Evolutionary conservation across 1,139 yeast species (phyloP).

Genomic region (Candida dubliniensis): DNA sequence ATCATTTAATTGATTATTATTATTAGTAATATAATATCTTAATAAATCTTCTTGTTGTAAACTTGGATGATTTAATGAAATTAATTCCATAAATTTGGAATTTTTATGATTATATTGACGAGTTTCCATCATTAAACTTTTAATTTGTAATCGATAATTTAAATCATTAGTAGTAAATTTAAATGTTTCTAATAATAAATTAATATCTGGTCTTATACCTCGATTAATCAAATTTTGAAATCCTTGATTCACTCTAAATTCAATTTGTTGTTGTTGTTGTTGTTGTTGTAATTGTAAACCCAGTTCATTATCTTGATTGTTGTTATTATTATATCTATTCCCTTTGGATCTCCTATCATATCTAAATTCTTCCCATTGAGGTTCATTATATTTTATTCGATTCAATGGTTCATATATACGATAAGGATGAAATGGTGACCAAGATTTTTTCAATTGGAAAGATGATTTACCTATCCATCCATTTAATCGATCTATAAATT

Average conservation of each 20-base stretch:
- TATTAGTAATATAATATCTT: constrained; percentile 15
- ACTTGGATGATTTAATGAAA: constrained; percentile 21
- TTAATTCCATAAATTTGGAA: constrained; percentile 21
- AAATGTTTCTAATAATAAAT: constrained; percentile 33
- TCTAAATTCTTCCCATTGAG: constrained; percentile 15
- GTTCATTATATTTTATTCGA: constrained; percentile 15
- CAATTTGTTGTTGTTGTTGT: constrained; percentile 23
- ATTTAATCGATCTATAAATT: constrained; percentile 24
- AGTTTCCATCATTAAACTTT: constrained; percentile 21
- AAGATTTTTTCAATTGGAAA: constrained; percentile 24
- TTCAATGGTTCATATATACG: constrained; percentile 20
- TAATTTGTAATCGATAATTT: constrained; percentile 13
- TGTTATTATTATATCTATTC: too few species aligned
- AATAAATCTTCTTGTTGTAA: constrained; percentile 19
- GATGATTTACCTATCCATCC: constrained; percentile 23
- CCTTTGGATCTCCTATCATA: not conserved
- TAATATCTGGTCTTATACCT: constrained; percentile 40
- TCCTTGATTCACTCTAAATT: constrained; percentile 36
- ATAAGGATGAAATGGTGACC: constrained; percentile 34
- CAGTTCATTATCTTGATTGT: too few species aligned
- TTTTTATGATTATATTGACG: constrained; percentile 19
- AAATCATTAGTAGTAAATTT: constrained; percentile 6
- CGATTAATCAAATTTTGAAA: constrained; percentile 31
- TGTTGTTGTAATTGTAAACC: not conserved
- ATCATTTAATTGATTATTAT: constrained; percentile 20